Conservation (phyloP, 257 asterid species). For the Gentiana macrophylla region DNA sequence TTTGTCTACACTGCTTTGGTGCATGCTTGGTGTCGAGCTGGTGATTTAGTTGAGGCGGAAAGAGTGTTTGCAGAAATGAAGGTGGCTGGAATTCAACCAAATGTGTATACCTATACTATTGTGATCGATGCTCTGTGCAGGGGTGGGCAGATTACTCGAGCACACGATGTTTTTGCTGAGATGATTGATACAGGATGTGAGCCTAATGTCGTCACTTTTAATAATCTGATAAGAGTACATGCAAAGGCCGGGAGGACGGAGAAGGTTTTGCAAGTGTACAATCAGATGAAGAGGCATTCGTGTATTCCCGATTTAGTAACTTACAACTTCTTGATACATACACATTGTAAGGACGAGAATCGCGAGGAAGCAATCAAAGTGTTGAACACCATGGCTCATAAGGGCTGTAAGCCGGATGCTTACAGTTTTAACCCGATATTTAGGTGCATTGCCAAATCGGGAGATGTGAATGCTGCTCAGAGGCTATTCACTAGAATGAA, state of each 20-base stretch:
- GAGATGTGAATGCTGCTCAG: conserved; percentile 80
- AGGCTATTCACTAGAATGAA: conserved; percentile 59
- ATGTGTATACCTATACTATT: conserved; percentile 59
- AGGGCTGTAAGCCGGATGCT: conserved; percentile 52
- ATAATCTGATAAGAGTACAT: conserved; percentile 78
- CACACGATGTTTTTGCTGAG: conserved; percentile 81
- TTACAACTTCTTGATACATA: conserved; percentile 63
- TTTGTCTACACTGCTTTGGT: conserved; percentile 74
- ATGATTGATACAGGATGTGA: conserved; percentile 63
- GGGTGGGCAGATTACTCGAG: conserved; percentile 78
- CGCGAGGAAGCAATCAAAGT: conserved; percentile 71
- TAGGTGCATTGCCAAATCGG: conserved; percentile 53
- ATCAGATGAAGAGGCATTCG: conserved; percentile 71
- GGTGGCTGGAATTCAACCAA: conserved; percentile 45
- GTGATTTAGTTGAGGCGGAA: conserved; percentile 66
- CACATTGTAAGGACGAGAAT: conserved; percentile 71
- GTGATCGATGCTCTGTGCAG: conserved; percentile 93
- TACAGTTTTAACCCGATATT: conserved; percentile 70
- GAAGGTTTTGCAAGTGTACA: conserved; percentile 73
- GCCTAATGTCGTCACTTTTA: conserved; percentile 76
- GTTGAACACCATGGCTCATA: conserved; percentile 50
- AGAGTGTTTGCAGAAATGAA: conserved; percentile 71
- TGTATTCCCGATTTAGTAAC: conserved; percentile 74
- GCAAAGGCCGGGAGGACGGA: conserved; percentile 89
- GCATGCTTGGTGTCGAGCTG: conserved; percentile 82